Evolutionary conservation across 148 eudicot species (phyloP), one percentile per base, ranked within the genome.

Genomic region (Amaranthus cruentus): DNA sequence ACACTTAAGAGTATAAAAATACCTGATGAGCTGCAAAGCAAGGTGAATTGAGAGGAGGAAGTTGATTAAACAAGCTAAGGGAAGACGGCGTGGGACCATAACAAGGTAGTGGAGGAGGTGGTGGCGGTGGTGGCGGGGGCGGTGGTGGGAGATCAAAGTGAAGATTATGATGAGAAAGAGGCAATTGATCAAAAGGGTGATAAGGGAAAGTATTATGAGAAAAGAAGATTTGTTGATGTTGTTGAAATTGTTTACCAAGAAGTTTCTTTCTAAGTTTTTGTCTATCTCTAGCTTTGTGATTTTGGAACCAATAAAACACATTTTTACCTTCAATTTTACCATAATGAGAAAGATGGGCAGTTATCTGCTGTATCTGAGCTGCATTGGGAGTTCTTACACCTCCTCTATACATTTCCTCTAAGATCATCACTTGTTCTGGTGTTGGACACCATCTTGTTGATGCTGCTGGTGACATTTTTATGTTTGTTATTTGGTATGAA

Each of bases 281-380:
- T 11, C 96, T 76, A 43, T 93, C 96, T 51, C 97, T 81, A 11
- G 98, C 98, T 63, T 93, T 93, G 79, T 93, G 98, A 68, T 93
- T 93, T 71, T 93, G 98, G 58, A 93, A 93, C 98, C 98, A 93
- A 75, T 93, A 93, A 55, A 93, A 93, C 38, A 90, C 96, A 74
- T 90, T 93, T 62, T 93, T 93, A 66, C 98, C 94, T 73, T 93
- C 87, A 42, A 93, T 90, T 76, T 84, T 87, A 0, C 98, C 98
- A 71, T 93, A 90, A 11, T 71, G 70, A 9, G 94, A 85, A 44
- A 93, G 88, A 46, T 88, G 93, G 70, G 94, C 74, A 6, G 98
- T 87, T 78, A 93, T 93, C 71, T 87, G 86, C 71, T 93, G 98
- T 67, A 93, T 90, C 68, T 90, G 94, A 18, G 86, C 50, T 6